Evolutionary conservation across 2,329 filamentous ascomycete genomes (phyloP), one percentile per base, ranked within the genome.

Genomic region (Tolypocladium sp.): DNA sequence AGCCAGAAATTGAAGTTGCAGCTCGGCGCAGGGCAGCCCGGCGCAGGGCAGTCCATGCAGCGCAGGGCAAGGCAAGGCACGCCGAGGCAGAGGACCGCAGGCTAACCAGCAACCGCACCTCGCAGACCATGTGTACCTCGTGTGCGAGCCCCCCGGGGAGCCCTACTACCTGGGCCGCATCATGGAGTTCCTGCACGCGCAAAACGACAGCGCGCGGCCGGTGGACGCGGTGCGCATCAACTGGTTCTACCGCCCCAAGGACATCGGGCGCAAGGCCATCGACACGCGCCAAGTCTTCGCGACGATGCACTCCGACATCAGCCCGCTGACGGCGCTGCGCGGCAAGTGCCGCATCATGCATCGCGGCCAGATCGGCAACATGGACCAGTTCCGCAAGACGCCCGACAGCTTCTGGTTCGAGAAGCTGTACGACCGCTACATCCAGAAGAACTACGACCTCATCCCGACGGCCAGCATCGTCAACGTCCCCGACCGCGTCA

Each of bases 231-330:
- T 99, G 68, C 88, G 92, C 66, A 90, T 97, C 70, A 99, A 99
- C 77, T 99, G 94, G 94, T 97, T 93, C 75, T 97, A 97, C 74
- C 87, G 94, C 46, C 93, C 94, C 59, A 92, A 94, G 74, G 94
- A 99, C 76, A 96, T 97, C 70, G 90, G 91, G 65, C 90, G 92
- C 66, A 94, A 92, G 76, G 88, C 90, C 66, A 88, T 90, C 72
- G 94, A 99, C 79, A 93, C 90, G 61, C 89, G 94, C 62, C 81
- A 93, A 68, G 86, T 99, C 57, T 97, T 93, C 75, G 93, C 92
- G 63, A 96, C 94, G 37, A 99, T 99, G 94, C 94, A 99, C 75
- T 97, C 94, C 33, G 94, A 99, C 77, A 89, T 92, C 62, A 96
- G 91, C 71, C 94, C 94, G 60, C 81, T 99, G 68, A 92, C 92